Evolutionary conservation across 2,329 filamentous ascomycete genomes (phyloP).

Genomic region (Calonectria multiphialidica): DNA sequence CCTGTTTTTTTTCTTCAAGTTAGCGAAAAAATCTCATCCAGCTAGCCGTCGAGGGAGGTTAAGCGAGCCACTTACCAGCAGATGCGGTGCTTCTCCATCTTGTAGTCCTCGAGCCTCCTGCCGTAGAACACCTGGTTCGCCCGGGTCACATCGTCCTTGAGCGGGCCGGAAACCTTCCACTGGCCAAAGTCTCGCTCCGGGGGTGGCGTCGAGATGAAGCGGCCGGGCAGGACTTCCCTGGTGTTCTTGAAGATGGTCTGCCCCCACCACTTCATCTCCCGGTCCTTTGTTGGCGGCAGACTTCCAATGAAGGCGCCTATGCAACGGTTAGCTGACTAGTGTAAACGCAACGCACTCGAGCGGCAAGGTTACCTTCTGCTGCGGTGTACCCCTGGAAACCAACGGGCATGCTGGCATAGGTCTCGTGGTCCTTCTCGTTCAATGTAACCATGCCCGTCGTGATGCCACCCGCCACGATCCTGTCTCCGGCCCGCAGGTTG

Average conservation of each 20-base stretch:
- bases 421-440: slow-evolving; percentile 57
- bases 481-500: slow-evolving; percentile 63
- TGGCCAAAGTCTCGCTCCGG: slow-evolving; percentile 68
- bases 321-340: slow-evolving; percentile 47
- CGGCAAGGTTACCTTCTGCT: slow-evolving; percentile 43
- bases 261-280: slow-evolving; percentile 72
- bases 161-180: slow-evolving; percentile 67
- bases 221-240: slow-evolving; percentile 63
- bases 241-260: slow-evolving; percentile 70
- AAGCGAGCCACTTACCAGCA: slow-evolving; percentile 68
- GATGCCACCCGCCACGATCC: slow-evolving; percentile 71
- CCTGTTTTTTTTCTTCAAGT: slow-evolving; percentile 56
- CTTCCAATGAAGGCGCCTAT: slow-evolving; percentile 69
- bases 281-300: slow-evolving; percentile 64
- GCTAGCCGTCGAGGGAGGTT: neutral
- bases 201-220: slow-evolving; percentile 68
- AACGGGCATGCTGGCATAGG: slow-evolving; percentile 63
- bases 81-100: slow-evolving; percentile 72
- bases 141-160: slow-evolving; percentile 70
- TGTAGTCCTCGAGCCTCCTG: slow-evolving; percentile 65
- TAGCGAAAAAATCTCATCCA: slow-evolving; percentile 11
- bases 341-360: neutral
- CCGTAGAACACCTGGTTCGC: slow-evolving; percentile 71
- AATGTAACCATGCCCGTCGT: slow-evolving; percentile 69
- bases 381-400: slow-evolving; percentile 56